Base-by-base conservation (phyloP, 257 asterid species). In the Datura wrightii region DNA sequence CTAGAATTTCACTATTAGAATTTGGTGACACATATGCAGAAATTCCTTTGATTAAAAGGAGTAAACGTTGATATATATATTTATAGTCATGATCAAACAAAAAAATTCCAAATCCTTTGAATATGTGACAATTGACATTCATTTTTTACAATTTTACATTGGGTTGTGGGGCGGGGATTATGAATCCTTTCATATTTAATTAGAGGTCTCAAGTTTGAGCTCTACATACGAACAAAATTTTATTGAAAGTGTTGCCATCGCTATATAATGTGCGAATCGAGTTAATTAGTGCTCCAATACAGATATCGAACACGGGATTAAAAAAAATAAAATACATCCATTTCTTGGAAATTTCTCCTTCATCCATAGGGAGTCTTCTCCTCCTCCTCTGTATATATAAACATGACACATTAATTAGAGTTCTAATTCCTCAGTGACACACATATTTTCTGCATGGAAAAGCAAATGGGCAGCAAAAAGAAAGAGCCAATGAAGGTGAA, bases 401-500 rank as follows among this genome's bases (percentile, higher is more conserved):
- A 76, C 31, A 76, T 76, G 82, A 7, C 60, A 24, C 39, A 74
- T 24, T 48, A n/a, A 10, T 46, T 19, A 72, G 41, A 19, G 10
- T 48, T 74, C 80, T 48, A 76, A 5, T 24, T 36, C 42, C n/a
- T 72, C 54, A 19, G 8, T 72, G 10, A 72, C 58, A 59, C 4
- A 4, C 42, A 39, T 24, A 39, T 39, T 39, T 39, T 24, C 31
- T 24, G 31, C 31, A 24, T 24, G 31, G 4, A 39, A 4, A 39
- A 53, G 24, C 80, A 74, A 34, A 15, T 66, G 48, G 19, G n/a
- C 10, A 83, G 81, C 46, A 50, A 50, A 50, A 48, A 13, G 78
- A 80, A 83, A 44, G 87, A 85, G 48, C 86, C 89, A 0, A 19
- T 84, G 67, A 89, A 82, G 70, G 90, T 89, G 84, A 89, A 83